Conservation (phyloP, 352 stramenopile species). For the Lagenidium giganteum region DNA sequence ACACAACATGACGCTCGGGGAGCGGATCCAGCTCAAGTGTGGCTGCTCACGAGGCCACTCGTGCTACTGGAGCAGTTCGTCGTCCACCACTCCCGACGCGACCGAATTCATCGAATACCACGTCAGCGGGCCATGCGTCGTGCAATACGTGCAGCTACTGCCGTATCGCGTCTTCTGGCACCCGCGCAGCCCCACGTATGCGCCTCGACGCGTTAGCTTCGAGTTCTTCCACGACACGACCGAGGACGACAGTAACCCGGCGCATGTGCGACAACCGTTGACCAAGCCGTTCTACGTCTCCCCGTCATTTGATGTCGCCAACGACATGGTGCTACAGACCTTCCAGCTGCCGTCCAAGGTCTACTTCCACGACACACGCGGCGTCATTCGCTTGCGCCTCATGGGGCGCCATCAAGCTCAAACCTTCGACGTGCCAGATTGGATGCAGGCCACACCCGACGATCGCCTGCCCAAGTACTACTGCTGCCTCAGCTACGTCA, state of each 20-base stretch:
- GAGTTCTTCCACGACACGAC: constrained; percentile 24
- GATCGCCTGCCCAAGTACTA: constrained; percentile 54
- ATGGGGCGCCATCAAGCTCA: constrained; percentile 60
- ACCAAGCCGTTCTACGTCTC: constrained; percentile 21
- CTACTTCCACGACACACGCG: too few species aligned
- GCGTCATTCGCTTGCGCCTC: constrained; percentile 49
- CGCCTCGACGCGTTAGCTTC: constrained; percentile 49
- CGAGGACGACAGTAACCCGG: not conserved
- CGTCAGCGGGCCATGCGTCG: constrained; percentile 31
- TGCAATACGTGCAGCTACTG: constrained; percentile 43
- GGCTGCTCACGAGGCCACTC: too few species aligned
- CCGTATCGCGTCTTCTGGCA: constrained; percentile 80
- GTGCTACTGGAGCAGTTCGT: constrained; percentile 3
- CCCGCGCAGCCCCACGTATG: constrained; percentile 64
- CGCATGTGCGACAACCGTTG: too few species aligned
- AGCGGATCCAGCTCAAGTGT: too few species aligned
- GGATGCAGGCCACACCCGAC: constrained; percentile 22
- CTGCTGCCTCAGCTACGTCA: constrained; percentile 64
- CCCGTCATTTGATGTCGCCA: constrained; percentile 6
- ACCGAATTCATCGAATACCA: constrained; percentile 67
- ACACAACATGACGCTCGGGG: too few species aligned
- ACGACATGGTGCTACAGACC: constrained; percentile 14
- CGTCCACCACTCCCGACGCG: constrained; percentile 11
- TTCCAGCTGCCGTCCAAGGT: constrained; percentile 17
- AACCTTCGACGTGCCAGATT: constrained; percentile 45